Percentiles rank a stretch among this genome's conserved stretches.
These are phyloP conservation scores for Huntiella moniliformis DNA, from an alignment of 2,329 filamentous ascomycete genomes.

Conservation along the genomic window DNA sequence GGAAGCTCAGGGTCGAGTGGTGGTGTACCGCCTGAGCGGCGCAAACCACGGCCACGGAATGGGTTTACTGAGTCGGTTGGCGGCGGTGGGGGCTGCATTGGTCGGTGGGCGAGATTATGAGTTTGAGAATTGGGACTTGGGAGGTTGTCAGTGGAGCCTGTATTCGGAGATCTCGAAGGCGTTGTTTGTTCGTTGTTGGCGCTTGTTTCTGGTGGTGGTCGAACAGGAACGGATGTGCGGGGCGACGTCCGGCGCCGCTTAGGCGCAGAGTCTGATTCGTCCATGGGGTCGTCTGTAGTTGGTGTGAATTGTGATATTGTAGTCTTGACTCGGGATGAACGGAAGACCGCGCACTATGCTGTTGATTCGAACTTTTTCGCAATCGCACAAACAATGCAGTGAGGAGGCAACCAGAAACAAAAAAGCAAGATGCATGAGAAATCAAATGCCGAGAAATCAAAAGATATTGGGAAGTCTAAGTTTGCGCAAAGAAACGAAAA, in stretches of 20 bases:
- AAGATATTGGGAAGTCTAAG: too few relatives aligned
- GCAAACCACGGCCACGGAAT: constrained; percentile 13
- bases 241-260: constrained; percentile 48
- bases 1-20: constrained; percentile 37
- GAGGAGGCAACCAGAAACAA: too few relatives aligned
- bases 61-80: constrained; percentile 3
- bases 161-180: neutral
- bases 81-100: neutral
- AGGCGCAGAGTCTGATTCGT: constrained; percentile 30
- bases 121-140: too few relatives aligned
- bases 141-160: neutral
- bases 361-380: too few relatives aligned
- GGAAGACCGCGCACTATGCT: too few relatives aligned
- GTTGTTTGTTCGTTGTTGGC: constrained; percentile 1
- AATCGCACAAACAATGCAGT: too few relatives aligned
- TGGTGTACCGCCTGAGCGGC: constrained; percentile 12
- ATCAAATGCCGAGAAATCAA: too few relatives aligned
- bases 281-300: constrained; percentile 18
- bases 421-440: too few relatives aligned
- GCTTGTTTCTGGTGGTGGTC: constrained; percentile 10
- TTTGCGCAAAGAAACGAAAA: too few relatives aligned
- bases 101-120: neutral
- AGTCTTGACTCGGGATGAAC: too few relatives aligned
- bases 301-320: too few relatives aligned
- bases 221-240: constrained; percentile 23